These are phyloP conservation scores for Lachnellula cervina DNA, from an alignment of 2,329 filamentous ascomycete species.

Conservation along the genomic window DNA sequence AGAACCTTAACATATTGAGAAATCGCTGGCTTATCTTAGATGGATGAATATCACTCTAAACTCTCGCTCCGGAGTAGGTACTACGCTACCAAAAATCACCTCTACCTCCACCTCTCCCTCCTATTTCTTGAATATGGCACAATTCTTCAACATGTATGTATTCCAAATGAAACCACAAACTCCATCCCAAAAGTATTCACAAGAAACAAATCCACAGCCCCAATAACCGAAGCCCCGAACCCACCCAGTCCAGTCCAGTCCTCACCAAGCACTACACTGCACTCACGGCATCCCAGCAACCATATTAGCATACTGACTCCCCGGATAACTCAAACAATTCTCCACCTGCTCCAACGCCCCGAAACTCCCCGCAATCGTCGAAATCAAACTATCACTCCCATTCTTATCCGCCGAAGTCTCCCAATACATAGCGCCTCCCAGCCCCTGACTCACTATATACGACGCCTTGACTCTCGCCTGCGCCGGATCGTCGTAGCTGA, in stretches of 20 bases:
- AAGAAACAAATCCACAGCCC: not conserved
- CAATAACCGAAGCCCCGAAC: too few relatives aligned
- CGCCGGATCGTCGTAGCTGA: constrained; percentile 65
- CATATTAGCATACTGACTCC: constrained; percentile 53
- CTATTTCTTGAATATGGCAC: too few relatives aligned
- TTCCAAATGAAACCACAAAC: not conserved
- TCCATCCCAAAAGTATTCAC: not conserved
- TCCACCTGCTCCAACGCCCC: constrained; percentile 40
- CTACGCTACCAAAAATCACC: too few relatives aligned
- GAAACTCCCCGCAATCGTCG: constrained; percentile 38
- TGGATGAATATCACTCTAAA: too few relatives aligned
- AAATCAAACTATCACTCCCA: constrained; percentile 56
- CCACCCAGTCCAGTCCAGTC: not conserved
- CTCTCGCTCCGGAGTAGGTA: too few relatives aligned
- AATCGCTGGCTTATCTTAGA: too few relatives aligned
- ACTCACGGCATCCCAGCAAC: constrained; percentile 31
- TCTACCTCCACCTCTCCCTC: too few relatives aligned
- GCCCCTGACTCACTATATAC: constrained; percentile 56
- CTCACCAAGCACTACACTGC: constrained; percentile 7
- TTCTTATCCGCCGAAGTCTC: constrained; percentile 66
- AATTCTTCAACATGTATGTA: not conserved
- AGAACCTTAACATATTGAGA: too few relatives aligned
- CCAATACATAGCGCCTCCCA: constrained; percentile 85
- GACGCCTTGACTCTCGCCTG: constrained; percentile 57
- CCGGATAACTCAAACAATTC: constrained; percentile 50